These are phyloP conservation scores for Phialophora chinensis DNA, from an alignment of 2,329 filamentous ascomycete genomes.

Conservation along the genomic window DNA sequence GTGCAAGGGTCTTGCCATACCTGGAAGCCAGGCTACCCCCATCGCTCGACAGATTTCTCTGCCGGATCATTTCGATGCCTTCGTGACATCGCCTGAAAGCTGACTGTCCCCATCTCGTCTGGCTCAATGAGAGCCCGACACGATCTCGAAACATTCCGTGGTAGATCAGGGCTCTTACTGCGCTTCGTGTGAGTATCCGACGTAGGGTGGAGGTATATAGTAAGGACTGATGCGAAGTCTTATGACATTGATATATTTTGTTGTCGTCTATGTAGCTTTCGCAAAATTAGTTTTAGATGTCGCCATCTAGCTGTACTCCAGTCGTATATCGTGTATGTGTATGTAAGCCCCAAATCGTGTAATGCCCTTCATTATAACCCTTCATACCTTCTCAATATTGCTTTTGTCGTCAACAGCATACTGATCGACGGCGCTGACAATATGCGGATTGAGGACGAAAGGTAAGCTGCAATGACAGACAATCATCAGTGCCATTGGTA, in stretches of 20 bases:
- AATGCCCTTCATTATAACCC: slow-evolving; percentile 25
- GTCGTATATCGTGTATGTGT: slow-evolving; percentile 29
- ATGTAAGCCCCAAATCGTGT: slow-evolving; percentile 22
- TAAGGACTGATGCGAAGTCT: slow-evolving; percentile 10
- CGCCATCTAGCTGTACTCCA: slow-evolving; percentile 27
- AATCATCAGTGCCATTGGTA: slow-evolving; percentile 66
- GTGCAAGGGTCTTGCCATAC: slow-evolving; percentile 22
- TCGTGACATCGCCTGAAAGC: slow-evolving; percentile 24
- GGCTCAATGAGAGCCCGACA: slow-evolving; percentile 21
- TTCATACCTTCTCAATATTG: slow-evolving; percentile 30
- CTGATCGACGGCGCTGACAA: slow-evolving; percentile 32
- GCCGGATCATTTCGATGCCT: slow-evolving; percentile 25
- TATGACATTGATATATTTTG: slow-evolving; percentile 25
- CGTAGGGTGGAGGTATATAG: slow-evolving; percentile 22
- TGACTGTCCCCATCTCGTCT: slow-evolving; percentile 21
- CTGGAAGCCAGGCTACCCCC: slow-evolving; percentile 22
- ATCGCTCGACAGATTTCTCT: slow-evolving; percentile 23
- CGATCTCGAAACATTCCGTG: slow-evolving; percentile 24
- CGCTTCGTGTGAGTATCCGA: slow-evolving; percentile 22
- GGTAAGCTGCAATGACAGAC: slow-evolving; percentile 29
- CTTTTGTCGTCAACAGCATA: slow-evolving; percentile 32
- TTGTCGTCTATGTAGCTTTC: slow-evolving; percentile 30
- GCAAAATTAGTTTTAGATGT: slow-evolving; percentile 30
- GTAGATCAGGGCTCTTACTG: slow-evolving; percentile 23
- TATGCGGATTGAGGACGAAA: slow-evolving; percentile 30